These are phyloP conservation scores for Rosa multiflora DNA, from an alignment of 306 rosid species.

Conservation along the genomic window DNA sequence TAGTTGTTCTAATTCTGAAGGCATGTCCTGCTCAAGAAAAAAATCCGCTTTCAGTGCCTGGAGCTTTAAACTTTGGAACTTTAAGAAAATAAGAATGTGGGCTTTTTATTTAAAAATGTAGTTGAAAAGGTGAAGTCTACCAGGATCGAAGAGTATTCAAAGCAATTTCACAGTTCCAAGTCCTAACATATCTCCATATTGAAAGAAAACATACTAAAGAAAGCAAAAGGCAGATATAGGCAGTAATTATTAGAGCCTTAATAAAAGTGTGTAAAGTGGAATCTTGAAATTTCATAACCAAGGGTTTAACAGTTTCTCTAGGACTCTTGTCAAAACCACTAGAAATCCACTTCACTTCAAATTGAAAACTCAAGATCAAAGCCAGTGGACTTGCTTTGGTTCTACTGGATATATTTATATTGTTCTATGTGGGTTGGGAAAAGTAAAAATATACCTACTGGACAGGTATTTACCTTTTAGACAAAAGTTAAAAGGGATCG, in stretches of 20 bases:
- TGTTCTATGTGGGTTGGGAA: neutral
- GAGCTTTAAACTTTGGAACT: neutral
- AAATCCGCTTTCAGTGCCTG: neutral
- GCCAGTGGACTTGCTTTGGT: neutral
- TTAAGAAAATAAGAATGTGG: neutral
- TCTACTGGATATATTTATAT: neutral
- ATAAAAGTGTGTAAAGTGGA: neutral
- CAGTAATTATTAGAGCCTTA: neutral
- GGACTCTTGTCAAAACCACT: neutral
- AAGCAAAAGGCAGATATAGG: neutral
- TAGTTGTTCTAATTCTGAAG: conserved; percentile 62
- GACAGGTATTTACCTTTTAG: neutral
- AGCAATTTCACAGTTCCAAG: neutral
- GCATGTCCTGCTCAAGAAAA: conserved; percentile 41
- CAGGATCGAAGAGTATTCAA: neutral
- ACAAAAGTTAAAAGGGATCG: neutral
- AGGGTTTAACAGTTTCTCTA: neutral
- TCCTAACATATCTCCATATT: neutral
- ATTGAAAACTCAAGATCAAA: neutral
- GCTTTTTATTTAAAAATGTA: neutral
- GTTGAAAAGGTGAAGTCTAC: neutral
- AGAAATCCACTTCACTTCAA: neutral
- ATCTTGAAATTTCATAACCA: conserved; percentile 4
- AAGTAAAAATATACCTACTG: neutral
- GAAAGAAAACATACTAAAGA: neutral